Evolutionary conservation across 441 rosid genomes (phyloP), one percentile per base, ranked within the genome.

Genomic region (Lepidium campestre): DNA sequence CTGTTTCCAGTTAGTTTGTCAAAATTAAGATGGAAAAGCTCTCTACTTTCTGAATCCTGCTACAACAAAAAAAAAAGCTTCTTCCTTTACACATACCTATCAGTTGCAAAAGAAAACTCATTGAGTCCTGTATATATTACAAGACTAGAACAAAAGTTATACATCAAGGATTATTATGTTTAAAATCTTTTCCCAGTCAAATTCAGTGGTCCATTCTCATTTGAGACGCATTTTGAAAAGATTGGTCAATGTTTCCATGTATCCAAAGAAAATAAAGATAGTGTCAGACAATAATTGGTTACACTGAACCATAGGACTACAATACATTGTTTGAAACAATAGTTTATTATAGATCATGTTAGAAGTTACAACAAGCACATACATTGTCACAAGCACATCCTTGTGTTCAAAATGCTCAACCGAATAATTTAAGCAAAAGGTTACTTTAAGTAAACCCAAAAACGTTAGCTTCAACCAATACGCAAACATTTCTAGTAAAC

Each of bases 1-100:
- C 83, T 45, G 73, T 76, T 57, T 66, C 55, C 73, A 76, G 42
- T 49, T 86, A 78, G 83, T 39, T 57, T 31, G 10, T 18, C 23
- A 42, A 17, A 20, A 17, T 18, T 41, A 48, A 10, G 74, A 58
- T 52, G 62, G 56, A 39, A 29, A 56, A 67, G 55, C 48, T 65
- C 17, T 11, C 15, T 47, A 2, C 7, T 40, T 36, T 34, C 12
- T 50, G 3, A 19, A 22, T 56, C 37, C 50, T 39, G 18, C 32
- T 14, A 68, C 54, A 22, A 12, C 36, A 34, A 13, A 39, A 56
- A 14, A n/a, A 32, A 11, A n/a, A 39, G 52, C 22, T 31, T 39
- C 45, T 12, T 54, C 35, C 25, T 29, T 31, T 49, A 48, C 65
- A 47, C 29, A 31, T 2, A 45, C 35, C 25, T 8, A 7, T 35